Evolutionary conservation across 768 basidiomycete species (phyloP).

Genomic region (Cystoderma amianthinum): DNA sequence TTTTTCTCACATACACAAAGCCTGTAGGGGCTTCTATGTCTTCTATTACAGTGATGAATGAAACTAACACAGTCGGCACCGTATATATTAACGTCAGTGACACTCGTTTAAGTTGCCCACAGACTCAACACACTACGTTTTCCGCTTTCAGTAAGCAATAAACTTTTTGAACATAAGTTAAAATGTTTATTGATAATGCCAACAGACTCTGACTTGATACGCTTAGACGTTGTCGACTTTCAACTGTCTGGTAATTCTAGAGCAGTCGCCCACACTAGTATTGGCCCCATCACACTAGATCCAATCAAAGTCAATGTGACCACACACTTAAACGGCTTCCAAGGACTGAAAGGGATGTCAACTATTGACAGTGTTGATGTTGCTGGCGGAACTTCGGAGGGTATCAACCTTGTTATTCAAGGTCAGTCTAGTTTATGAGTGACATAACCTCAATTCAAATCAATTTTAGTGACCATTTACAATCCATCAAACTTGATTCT

Average conservation of each 20-base stretch:
- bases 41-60: constrained; percentile 40
- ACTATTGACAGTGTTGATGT: constrained; percentile 59
- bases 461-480: constrained; percentile 41
- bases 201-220: constrained; percentile 52
- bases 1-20: constrained; percentile 11
- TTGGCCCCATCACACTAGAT: constrained; percentile 64
- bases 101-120: constrained; percentile 43
- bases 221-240: constrained; percentile 39
- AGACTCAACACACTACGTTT: constrained; percentile 41
- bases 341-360: constrained; percentile 50
- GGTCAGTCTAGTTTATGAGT: constrained; percentile 24
- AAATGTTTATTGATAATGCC: too few species aligned
- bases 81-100: constrained; percentile 58
- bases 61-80: constrained; percentile 50
- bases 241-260: constrained; percentile 51
- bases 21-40: constrained; percentile 61
- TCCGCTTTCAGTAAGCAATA: constrained; percentile 51
- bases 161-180: too few species aligned
- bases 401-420: constrained; percentile 51
- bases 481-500: constrained; percentile 68
- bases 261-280: constrained; percentile 51
- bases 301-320: constrained; percentile 69
- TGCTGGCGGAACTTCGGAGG: constrained; percentile 51
- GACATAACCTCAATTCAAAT: neutral
- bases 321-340: constrained; percentile 50